Base-by-base conservation (phyloP, 2,329 filamentous ascomycete species). In the Nemania abortiva region DNA sequence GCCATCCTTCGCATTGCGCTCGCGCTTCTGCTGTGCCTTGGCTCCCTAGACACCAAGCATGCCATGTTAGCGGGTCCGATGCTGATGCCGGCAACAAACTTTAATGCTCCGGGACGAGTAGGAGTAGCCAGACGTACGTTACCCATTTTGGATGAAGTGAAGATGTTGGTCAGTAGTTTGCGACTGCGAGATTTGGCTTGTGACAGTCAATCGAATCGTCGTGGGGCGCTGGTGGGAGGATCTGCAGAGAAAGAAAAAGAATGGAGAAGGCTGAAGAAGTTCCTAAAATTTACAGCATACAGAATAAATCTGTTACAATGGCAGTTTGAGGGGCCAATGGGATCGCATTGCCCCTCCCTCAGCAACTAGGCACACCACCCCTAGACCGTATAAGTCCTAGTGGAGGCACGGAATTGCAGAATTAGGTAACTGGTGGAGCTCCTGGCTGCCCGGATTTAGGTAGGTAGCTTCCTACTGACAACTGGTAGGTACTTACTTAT, bases 21-120 rank as follows among this genome's bases (percentile, higher is more conserved):
- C 91, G 73, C 91, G 90, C 88, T 92, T 92, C 82, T 90, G 88
- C 79, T 86, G 84, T 79, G 89, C 89, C 81, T 89, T 91, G 80
- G 87, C 88, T 83, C 89, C 89, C 87, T 89, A 54, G 6, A 65
- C 50, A 39, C 54, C 13, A 47, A 63, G 42, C 2, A 6, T 42
- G 15, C 42, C 50, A 70, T 66, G 70, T 72, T 64, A 66, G 58
- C 50, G 62, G n/a, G n/a, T 18, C 22, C n/a, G 47, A 11, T 11
- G 47, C 6, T 49, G 6, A 18, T 49, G 47, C 10, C n/a, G 7
- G 7, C 34, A 37, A 37, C 34, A 37, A 55, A 37, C 29, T 13
- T 37, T 20, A 20, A 13, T 11, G 6, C 31, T 15, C 3, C 27
- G n/a, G n/a, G 27, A 27, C 27, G 29, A 52, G 10, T n/a, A n/a